Evolutionary conservation across 441 rosid genomes (phyloP), one percentile per base, ranked within the genome.

Genomic region (Geranium incanum): DNA sequence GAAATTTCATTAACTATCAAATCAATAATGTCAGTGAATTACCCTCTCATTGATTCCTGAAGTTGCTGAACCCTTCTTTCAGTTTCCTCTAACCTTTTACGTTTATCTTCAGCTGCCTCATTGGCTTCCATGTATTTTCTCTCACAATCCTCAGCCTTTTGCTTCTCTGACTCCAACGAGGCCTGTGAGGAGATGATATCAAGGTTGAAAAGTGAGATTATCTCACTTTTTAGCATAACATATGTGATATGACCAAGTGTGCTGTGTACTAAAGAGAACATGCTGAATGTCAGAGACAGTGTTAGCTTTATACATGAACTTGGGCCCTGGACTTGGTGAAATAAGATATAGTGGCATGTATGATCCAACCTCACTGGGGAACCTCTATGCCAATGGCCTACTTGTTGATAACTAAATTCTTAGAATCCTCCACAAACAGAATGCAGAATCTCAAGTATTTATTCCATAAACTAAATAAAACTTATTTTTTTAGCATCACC

Each of bases 31-130:
- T 21, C 67, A 64, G 70, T 57, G 66, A 48, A 48, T 28, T 84
- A 89, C 99, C 95, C 86, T 69, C 87, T 85, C 72, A 95, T 16
- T 36, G 97, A 81, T 79, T 95, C 98, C 80, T 89, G 96, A 77
- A 91, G 89, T 67, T 81, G 92, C 15, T 80, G 92, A 81, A 72
- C 87, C 70, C 86, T 92, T 75, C 86, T 87, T 83, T 91, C 97
- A 6, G 94, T 74, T 71, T 92, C 98, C 75, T 91, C 98, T 70
- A 91, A 65, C 69, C 82, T 95, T 71, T 76, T 86, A 63, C 50
- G 65, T 67, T 73, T 86, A 18, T 85, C 93, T 79, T 95, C 98
- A 11, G 78, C 81, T 36, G 74, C 63, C 72, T 79, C 86, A 74
- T 83, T 81, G 68, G 79, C 73, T 79, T 89, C 98, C 62, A 78